A percentile compares a stretch with the other conserved stretches of the same genome.
These are phyloP conservation scores for Lentinula boryana DNA, from an alignment of 768 basidiomycete genomes.

Conservation along the genomic window DNA sequence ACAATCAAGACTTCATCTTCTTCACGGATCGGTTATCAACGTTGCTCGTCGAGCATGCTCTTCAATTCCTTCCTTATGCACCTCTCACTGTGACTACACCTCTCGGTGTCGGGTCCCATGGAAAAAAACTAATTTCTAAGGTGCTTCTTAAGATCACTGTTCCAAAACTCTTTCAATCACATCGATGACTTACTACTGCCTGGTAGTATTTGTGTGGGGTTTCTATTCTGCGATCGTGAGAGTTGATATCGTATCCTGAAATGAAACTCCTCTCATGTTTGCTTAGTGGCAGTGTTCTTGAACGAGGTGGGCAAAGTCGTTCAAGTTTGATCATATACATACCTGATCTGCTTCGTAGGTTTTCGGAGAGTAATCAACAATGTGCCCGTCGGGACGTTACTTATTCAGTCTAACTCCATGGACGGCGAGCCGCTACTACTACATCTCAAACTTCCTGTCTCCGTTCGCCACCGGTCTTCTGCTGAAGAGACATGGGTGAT, in stretches of 20 bases:
- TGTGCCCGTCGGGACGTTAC: conserved; percentile 79
- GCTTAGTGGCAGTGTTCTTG: conserved; percentile 79
- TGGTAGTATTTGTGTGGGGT: conserved; percentile 77
- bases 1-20: conserved; percentile 86
- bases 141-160: conserved; percentile 24
- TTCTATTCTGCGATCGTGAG: conserved; percentile 82
- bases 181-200: neutral
- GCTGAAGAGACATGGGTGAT: conserved; percentile 78
- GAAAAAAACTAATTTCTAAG: conserved; percentile 56
- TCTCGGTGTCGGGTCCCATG: conserved; percentile 44
- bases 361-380: conserved; percentile 85
- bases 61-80: conserved; percentile 74
- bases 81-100: conserved; percentile 64
- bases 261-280: conserved; percentile 6
- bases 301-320: conserved; percentile 48
- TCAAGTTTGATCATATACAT: neutral
- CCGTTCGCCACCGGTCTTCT: conserved; percentile 55
- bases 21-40: conserved; percentile 86
- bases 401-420: conserved; percentile 82
- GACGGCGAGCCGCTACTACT: conserved; percentile 87
- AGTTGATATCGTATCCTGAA: conserved; percentile 8
- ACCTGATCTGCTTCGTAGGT: neutral
- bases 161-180: conserved; percentile 7
- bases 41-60: conserved; percentile 75
- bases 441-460: conserved; percentile 73